Percentiles rank a stretch among this genome's conserved stretches.
These are phyloP conservation scores for Cryptococcus sp. DNA, from an alignment of 1,284 basidiomycete species.

Conservation along the genomic window DNA sequence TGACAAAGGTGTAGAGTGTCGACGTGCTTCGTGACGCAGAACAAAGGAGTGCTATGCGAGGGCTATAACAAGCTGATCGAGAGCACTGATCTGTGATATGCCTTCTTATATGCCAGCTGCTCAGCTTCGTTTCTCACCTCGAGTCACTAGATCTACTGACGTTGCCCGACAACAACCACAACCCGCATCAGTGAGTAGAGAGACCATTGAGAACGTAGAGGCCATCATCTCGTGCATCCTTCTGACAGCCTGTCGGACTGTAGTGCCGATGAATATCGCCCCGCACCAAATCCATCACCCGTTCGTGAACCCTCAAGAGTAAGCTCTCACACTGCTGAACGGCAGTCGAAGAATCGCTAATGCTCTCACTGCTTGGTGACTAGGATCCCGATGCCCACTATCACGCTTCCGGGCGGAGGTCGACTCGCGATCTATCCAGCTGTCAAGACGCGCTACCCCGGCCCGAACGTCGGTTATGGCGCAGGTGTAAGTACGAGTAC, in stretches of 20 bases:
- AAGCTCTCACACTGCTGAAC: neutral
- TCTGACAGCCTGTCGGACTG: no score
- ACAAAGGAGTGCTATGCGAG: neutral
- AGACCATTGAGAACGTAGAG: neutral
- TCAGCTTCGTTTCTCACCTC: neutral
- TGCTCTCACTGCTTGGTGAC: neutral
- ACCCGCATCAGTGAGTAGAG: neutral
- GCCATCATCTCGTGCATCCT: neutral
- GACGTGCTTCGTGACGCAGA: neutral
- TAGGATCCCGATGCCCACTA: conserved; percentile 41
- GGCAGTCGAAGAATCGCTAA: neutral
- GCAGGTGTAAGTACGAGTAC: conserved; percentile 35
- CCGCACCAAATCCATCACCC: conserved; percentile 41
- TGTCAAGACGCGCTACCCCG: conserved; percentile 37
- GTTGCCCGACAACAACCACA: neutral
- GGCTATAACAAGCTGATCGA: no score
- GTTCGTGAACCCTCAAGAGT: conserved; percentile 45
- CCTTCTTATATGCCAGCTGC: neutral
- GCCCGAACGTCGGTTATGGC: conserved; percentile 37
- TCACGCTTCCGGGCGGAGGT: conserved; percentile 40
- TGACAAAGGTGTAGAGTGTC: no score
- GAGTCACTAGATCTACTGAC: neutral
- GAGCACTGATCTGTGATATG: neutral
- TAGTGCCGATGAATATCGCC: conserved; percentile 39
- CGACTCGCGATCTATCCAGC: conserved; percentile 41